A percentile compares a stretch with the other conserved stretches of the same genome.
Evolutionary conservation across 1,139 yeast species (phyloP).

Genomic region (Debaryomyces coudertii): DNA sequence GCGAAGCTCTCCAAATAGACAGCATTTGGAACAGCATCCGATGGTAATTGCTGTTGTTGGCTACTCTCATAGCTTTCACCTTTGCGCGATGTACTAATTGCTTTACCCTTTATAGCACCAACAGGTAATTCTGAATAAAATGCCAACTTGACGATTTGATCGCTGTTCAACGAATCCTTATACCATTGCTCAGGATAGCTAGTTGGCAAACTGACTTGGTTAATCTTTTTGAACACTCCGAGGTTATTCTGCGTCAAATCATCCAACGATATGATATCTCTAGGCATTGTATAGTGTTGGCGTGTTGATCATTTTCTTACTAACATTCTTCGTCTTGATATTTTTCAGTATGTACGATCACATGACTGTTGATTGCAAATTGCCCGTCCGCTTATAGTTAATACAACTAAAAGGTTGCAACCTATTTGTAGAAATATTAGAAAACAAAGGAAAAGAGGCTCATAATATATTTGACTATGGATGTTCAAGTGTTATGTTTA

Average conservation of each 20-base stretch:
- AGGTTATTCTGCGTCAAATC: constrained; percentile 58
- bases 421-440: background rate
- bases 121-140: constrained; percentile 70
- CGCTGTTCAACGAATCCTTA: constrained; percentile 37
- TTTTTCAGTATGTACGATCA: constrained; percentile 4
- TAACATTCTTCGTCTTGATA: background rate
- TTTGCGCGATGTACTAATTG: constrained; percentile 36
- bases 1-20: constrained; percentile 69
- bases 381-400: background rate
- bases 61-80: constrained; percentile 27
- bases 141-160: constrained; percentile 46
- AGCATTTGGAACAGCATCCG: constrained; percentile 50
- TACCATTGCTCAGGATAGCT: constrained; percentile 51
- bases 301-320: background rate
- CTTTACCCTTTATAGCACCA: constrained; percentile 64
- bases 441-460: background rate
- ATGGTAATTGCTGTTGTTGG: constrained; percentile 25
- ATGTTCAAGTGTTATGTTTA: background rate
- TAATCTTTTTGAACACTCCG: constrained; percentile 55
- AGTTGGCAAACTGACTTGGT: constrained; percentile 45
- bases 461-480: background rate
- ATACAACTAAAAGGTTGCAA: background rate
- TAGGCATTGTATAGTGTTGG: constrained; percentile 20
- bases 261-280: constrained; percentile 53
- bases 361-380: constrained; percentile 9